These are phyloP conservation scores for Penicillium sclerotiorum DNA, from an alignment of 2,329 filamentous ascomycete species.

Conservation along the genomic window DNA sequence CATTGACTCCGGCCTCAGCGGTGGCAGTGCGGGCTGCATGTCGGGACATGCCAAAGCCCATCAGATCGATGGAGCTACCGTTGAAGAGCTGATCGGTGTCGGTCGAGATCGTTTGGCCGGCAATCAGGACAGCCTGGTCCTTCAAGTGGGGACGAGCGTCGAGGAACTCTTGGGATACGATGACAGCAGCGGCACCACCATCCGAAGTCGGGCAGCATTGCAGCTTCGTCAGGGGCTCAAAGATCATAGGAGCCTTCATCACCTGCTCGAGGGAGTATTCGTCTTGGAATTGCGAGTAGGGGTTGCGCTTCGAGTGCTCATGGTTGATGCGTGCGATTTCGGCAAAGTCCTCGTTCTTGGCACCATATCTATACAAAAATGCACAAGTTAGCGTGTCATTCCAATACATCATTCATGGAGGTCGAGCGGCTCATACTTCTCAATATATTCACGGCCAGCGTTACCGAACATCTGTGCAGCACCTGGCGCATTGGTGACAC, in stretches of 20 bases:
- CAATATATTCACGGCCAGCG: conserved; percentile 90
- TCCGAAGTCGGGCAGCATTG: conserved; percentile 98
- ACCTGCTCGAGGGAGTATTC: conserved; percentile 88
- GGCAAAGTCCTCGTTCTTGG: conserved; percentile 81
- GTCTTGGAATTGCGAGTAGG: conserved; percentile 96
- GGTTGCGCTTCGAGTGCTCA: conserved; percentile 86
- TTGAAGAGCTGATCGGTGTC: conserved; percentile 81
- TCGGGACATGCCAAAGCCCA: conserved; percentile 84
- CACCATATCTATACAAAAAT: conserved; percentile 68
- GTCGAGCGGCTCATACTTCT: conserved; percentile 63
- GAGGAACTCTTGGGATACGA: conserved; percentile 88
- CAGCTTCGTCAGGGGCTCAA: conserved; percentile 90
- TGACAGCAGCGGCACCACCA: conserved; percentile 81
- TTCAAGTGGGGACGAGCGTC: conserved; percentile 80
- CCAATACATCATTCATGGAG: not conserved
- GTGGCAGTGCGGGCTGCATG: conserved; percentile 71
- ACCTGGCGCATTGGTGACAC: conserved; percentile 77
- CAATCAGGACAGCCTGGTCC: conserved; percentile 81
- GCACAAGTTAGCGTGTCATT: not conserved
- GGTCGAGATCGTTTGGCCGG: conserved; percentile 84
- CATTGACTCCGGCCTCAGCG: conserved; percentile 65
- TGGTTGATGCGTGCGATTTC: conserved; percentile 95
- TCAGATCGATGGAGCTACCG: conserved; percentile 77
- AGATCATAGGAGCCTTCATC: conserved; percentile 73
- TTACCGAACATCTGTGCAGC: conserved; percentile 96